A percentile compares a stretch with the other conserved stretches of the same genome.
Conservation (phyloP, 2,329 filamentous ascomycete genomes). For the Rutstroemia sp. region DNA sequence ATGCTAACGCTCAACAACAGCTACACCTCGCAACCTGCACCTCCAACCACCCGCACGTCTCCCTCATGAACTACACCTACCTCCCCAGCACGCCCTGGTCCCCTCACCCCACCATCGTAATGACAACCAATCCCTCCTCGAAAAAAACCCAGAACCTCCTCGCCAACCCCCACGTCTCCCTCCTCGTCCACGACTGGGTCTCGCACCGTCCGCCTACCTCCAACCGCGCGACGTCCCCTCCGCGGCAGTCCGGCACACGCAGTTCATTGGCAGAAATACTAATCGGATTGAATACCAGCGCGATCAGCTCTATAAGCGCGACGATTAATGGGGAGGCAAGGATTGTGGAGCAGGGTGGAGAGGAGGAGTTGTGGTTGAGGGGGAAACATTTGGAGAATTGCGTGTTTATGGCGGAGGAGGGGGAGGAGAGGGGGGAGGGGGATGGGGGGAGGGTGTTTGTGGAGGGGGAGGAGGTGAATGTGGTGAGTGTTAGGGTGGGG, state of each 20-base stretch:
- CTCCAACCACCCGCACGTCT: constrained; percentile 79
- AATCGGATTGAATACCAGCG: constrained; percentile 84
- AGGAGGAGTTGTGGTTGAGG: constrained; percentile 80
- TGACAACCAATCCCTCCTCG: constrained; percentile 78
- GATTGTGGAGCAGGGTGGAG: constrained; percentile 63
- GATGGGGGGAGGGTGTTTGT: constrained; percentile 61
- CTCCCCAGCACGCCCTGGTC: constrained; percentile 69
- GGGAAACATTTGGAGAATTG: constrained; percentile 85
- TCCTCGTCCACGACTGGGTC: constrained; percentile 98
- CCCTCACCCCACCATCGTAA: constrained; percentile 76
- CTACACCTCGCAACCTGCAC: constrained; percentile 92
- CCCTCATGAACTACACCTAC: constrained; percentile 99
- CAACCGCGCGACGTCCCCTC: constrained; percentile 44
- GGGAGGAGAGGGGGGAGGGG: constrained; percentile 33
- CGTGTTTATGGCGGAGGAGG: constrained; percentile 62
- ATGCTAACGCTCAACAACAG: constrained; percentile 36
- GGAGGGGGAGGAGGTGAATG: constrained; percentile 73
- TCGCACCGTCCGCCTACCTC: constrained; percentile 83
- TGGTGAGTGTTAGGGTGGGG: constrained; percentile 77
- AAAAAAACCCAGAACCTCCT: constrained; percentile 77
- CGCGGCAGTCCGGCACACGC: constrained; percentile 53
- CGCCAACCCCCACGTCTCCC: constrained; percentile 77
- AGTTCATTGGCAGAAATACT: constrained; percentile 77
- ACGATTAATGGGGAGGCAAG: constrained; percentile 87
- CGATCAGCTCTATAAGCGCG: constrained; percentile 79